phyloP scores from a whole-genome alignment of 1,284 basidiomycete genomes.

The Naganishia albida region DNA sequence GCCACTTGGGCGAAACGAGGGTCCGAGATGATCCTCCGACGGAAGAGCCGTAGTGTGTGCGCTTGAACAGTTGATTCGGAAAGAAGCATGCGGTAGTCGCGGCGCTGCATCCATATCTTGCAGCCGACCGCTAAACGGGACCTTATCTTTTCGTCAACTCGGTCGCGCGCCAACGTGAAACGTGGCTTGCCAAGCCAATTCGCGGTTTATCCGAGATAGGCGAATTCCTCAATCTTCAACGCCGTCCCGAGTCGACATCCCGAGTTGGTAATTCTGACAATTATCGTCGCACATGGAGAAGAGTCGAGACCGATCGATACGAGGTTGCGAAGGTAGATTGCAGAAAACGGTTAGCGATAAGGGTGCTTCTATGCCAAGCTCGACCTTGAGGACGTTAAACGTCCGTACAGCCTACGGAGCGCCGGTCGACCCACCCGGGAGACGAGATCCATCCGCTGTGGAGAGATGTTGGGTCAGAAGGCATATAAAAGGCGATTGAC shows the following conservation, averaged over 20 bases:
- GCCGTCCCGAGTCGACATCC: not conserved
- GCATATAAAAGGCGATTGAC: too few species aligned
- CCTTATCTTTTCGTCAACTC: slow-evolving; percentile 3
- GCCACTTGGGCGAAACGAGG: too few species aligned
- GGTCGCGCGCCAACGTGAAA: slow-evolving; percentile 1
- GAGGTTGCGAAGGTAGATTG: not conserved
- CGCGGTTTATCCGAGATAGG: slow-evolving; percentile 18
- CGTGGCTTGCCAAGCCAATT: slow-evolving; percentile 17
- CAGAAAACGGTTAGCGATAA: slow-evolving; percentile 5
- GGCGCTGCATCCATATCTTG: too few species aligned
- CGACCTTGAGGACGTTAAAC: not conserved
- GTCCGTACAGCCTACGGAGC: not conserved
- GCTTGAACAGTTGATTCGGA: too few species aligned
- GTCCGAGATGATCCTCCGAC: too few species aligned
- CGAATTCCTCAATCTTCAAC: not conserved
- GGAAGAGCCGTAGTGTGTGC: too few species aligned
- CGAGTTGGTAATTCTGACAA: not conserved
- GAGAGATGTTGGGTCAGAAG: not conserved
- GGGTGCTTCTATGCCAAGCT: not conserved
- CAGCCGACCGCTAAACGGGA: not conserved
- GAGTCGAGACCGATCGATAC: not conserved
- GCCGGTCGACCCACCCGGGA: not conserved
- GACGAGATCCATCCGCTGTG: not conserved
- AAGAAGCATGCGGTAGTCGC: too few species aligned
- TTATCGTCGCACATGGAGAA: not conserved